phyloP scores from a whole-genome alignment of 768 basidiomycete species.

The Termitomyces sp. region DNA sequence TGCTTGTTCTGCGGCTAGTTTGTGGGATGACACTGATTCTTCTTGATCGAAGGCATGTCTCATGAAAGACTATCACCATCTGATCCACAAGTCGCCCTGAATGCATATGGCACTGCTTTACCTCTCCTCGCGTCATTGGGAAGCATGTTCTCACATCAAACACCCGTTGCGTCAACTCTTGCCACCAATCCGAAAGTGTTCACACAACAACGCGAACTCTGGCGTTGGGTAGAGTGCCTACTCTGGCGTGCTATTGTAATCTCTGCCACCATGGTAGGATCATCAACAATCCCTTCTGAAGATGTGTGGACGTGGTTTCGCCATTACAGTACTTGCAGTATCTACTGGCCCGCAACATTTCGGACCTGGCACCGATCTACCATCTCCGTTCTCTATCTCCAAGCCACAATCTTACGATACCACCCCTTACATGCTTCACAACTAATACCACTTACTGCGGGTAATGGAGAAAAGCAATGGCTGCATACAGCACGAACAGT shows the following conservation, averaged over 20 bases:
- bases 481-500: slow-evolving; percentile 56
- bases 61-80: slow-evolving; percentile 53
- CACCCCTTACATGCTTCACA: slow-evolving; percentile 13
- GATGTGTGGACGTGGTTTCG: slow-evolving; percentile 57
- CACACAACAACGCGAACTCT: slow-evolving; percentile 70
- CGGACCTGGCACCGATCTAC: slow-evolving; percentile 70
- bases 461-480: slow-evolving; percentile 36
- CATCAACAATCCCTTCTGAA: slow-evolving; percentile 26
- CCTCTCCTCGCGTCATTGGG: slow-evolving; percentile 41
- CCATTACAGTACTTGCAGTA: slow-evolving; percentile 54
- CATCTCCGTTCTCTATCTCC: slow-evolving; percentile 65
- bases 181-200: slow-evolving; percentile 38
- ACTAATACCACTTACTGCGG: background rate
- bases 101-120: slow-evolving; percentile 47
- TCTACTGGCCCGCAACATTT: slow-evolving; percentile 77
- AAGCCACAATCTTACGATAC: slow-evolving; percentile 58
- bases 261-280: slow-evolving; percentile 40
- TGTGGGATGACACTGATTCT: background rate
- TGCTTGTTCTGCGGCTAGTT: slow-evolving; percentile 22
- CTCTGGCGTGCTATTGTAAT: slow-evolving; percentile 77
- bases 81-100: slow-evolving; percentile 45
- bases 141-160: slow-evolving; percentile 15
- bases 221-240: slow-evolving; percentile 79
- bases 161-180: slow-evolving; percentile 29
- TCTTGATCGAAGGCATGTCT: slow-evolving; percentile 57